Evolutionary conservation across 1,139 yeast genomes (phyloP), one percentile per base, ranked within the genome.

Genomic region (Kodamaea ohmeri): DNA sequence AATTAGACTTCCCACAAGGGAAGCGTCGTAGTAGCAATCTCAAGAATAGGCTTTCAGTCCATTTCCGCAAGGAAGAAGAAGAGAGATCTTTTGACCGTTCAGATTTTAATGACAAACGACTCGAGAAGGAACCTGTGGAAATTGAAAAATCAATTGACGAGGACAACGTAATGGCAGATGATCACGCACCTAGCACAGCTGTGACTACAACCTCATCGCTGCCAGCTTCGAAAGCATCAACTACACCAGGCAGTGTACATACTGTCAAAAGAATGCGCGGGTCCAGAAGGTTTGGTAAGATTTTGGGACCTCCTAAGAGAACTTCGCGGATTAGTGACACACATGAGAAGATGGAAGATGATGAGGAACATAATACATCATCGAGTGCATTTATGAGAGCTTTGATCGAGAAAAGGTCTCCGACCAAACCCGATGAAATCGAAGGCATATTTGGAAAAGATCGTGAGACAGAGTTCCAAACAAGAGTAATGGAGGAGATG

Each of bases 231-330:
- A 46, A 41, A 26, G 51, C 53, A 6, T 46, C 55, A 1, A 51
- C 58, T 8, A 53, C 58, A 4, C 51, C 54, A 6, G 56, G 57
- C 11, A 37, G 40, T 21, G 36, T 20, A 8, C 39, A 34, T 32
- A 45, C 58, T 12, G 41, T 60, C 12, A 60, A 61, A 45, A 45
- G 61, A 36, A 51, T 53, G 38, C 45, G 63, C 31, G 62, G 70
- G 2, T 52, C 62, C 2, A 50, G 71, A 43, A 46, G 67, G 37
- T 63, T 66, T 40, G 68, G 71, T 4, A 60, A 56, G 43, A 43
- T 57, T 6, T 47, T 70, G 36, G 76, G 75, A 0, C 71, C 71
- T 3, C 73, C 73, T 1, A 59, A 65, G 45, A 50, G 73, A 29
- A 67, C 66, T 3, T 50, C 60, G 7, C 52, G 60, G 32, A 36